These are phyloP conservation scores for Toxicodendron radicans DNA, from an alignment of 345 rosid genomes.

Conservation along the genomic window DNA sequence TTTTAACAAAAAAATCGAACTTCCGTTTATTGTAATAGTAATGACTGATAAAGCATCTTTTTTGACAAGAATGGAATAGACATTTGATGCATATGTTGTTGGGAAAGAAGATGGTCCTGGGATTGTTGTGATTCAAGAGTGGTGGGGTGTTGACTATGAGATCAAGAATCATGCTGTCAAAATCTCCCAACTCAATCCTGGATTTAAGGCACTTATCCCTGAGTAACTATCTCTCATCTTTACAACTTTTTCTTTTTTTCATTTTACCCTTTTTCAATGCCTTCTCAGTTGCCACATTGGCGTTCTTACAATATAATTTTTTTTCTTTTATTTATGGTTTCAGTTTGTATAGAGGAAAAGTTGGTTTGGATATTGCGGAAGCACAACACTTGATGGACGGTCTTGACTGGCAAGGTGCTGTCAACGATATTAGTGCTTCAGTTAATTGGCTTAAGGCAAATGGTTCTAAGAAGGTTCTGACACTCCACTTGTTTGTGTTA, in stretches of 20 bases:
- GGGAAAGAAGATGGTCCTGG: slow-evolving; percentile 94
- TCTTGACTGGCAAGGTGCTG: slow-evolving; percentile 95
- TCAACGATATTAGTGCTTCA: slow-evolving; percentile 82
- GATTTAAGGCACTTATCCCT: slow-evolving; percentile 86
- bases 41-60: no score
- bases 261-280: not conserved
- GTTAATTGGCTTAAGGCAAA: slow-evolving; percentile 89
- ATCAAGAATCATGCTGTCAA: slow-evolving; percentile 87
- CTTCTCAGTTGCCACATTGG: not conserved
- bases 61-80: slow-evolving; percentile 35
- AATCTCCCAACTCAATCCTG: slow-evolving; percentile 77
- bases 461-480: slow-evolving; percentile 78
- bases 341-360: slow-evolving; percentile 93
- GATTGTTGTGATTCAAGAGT: slow-evolving; percentile 87
- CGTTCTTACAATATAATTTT: slow-evolving; percentile 1
- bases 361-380: slow-evolving; percentile 85
- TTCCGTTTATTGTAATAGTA: not conserved
- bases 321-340: not conserved
- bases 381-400: slow-evolving; percentile 92
- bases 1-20: no score
- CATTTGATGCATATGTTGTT: slow-evolving; percentile 87
- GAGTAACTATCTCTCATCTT: slow-evolving; percentile 47
- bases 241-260: not conserved
- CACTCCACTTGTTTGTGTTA: not conserved
- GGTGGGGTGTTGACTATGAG: slow-evolving; percentile 99